Conservation (phyloP, 1,139 yeast genomes). For the Spencermartinsiella ligniputridi region DNA sequence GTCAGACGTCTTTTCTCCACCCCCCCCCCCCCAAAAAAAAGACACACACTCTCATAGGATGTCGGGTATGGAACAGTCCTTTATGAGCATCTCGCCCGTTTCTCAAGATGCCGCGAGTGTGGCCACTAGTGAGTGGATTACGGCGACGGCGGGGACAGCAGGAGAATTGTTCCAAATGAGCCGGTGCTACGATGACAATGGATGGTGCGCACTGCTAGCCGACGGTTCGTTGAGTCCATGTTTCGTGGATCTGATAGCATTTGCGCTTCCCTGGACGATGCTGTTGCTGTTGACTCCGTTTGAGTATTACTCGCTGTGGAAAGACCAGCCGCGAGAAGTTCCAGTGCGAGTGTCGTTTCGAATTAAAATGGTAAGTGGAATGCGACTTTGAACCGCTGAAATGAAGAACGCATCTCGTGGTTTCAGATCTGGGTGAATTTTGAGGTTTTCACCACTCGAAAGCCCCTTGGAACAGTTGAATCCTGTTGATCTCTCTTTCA, state of each 20-base stretch:
- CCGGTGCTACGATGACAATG: slow-evolving; percentile 47
- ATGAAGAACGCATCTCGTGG: too few species aligned
- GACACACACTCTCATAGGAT: too few species aligned
- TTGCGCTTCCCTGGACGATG: slow-evolving; percentile 46
- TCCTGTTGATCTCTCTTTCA: too few species aligned
- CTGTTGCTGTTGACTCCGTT: slow-evolving; percentile 36
- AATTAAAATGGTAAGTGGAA: neutral
- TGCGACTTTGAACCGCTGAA: too few species aligned
- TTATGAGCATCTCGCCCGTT: too few species aligned
- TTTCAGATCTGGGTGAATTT: too few species aligned
- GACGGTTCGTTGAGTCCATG: slow-evolving; percentile 77
- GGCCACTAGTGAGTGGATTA: too few species aligned
- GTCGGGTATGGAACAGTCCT: too few species aligned
- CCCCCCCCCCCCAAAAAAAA: too few species aligned
- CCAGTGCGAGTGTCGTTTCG: neutral
- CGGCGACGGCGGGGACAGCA: neutral
- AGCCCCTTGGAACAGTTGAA: too few species aligned
- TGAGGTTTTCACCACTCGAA: too few species aligned
- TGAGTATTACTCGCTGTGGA: neutral
- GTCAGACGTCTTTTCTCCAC: too few species aligned
- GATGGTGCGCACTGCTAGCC: slow-evolving; percentile 58
- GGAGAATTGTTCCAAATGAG: neutral
- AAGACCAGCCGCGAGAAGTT: neutral
- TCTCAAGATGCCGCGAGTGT: neutral
- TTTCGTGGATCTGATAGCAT: slow-evolving; percentile 62